Evolutionary conservation across 306 rosid species (phyloP).

Genomic region (Cucurbita moschata): DNA sequence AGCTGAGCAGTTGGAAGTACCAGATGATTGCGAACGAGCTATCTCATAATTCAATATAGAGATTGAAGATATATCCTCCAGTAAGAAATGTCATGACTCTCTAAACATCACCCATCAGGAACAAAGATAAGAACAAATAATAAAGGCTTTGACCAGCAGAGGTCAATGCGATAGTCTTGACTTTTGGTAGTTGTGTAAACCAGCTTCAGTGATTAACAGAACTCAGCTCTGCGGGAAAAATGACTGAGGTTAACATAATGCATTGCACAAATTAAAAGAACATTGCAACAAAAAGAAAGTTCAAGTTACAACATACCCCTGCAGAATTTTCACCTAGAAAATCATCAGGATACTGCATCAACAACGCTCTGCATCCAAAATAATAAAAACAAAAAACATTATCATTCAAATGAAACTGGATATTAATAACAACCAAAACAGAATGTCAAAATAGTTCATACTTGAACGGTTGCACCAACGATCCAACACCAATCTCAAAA

Average conservation of each 20-base stretch:
- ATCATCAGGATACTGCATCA: conserved; percentile 50
- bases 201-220: conserved; percentile 33
- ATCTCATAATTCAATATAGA: conserved; percentile 35
- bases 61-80: conserved; percentile 28
- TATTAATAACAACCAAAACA: neutral
- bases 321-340: conserved; percentile 36
- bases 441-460: conserved; percentile 17
- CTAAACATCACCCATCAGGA: conserved; percentile 38
- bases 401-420: conserved; percentile 4
- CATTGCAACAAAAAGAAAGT: neutral
- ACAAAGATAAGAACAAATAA: conserved; percentile 19
- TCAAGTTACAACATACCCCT: conserved; percentile 27
- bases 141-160: conserved; percentile 24
- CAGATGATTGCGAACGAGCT: conserved; percentile 24
- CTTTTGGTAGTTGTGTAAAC: conserved; percentile 29
- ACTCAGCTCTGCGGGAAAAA: conserved; percentile 43
- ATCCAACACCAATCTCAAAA: conserved; percentile 78
- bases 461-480: conserved; percentile 64
- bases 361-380: conserved; percentile 40
- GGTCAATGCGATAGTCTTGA: neutral
- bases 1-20: conserved; percentile 23
- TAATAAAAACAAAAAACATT: conserved; percentile 1
- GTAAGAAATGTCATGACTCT: conserved; percentile 17
- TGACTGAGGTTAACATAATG: neutral
- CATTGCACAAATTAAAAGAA: neutral